Evolutionary conservation across 768 basidiomycete species (phyloP), one percentile per base, ranked within the genome.

Genomic region (Agaricus sinodeliciosus): DNA sequence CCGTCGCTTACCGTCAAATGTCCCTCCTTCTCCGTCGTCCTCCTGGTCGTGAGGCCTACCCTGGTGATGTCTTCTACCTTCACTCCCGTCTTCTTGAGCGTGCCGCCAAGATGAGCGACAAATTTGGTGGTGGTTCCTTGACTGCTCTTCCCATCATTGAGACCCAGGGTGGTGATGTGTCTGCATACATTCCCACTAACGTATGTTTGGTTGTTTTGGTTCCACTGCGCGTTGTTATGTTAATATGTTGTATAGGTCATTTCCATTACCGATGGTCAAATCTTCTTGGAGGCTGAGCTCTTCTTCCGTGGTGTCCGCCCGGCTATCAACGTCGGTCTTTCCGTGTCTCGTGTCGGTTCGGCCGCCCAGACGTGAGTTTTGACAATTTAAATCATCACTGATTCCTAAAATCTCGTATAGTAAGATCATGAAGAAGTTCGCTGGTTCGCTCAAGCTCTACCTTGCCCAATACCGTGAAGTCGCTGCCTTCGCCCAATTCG

Each of bases 301-400:
- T 99, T 99, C 94, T 97, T 99, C 94, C 94, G 96, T 80, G 96
- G 96, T 85, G 89, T 97, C 62, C 92, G 95, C 69, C 95, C 96
- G 50, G 96, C 96, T 61, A 98, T 98, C 73, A 98, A 98, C 78
- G 96, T 99, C 80, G 96, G 96, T 94, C 92, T 98, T 58, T 99
- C 96, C 55, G 96, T 99, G 61, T 99, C 96, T 57, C 96, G 96
- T 83, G 96, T 99, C 78, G 96, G 96, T 66, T 98, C 95, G 43
- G 95, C 96, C 65, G 96, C 96, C 66, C 96, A 99, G 78, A 97
- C 95, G 94, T 97, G 73, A 69, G 89, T 74, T 7, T 39, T 34
- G 12, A 4, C 42, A 3, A 31, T 0, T 26, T 5, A 44, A 15
- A 22, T 34, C 40, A 2, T 34, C n/a, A 19, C 52, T 27, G 26